Percentiles rank a stretch among this genome's conserved stretches.
phyloP scores from a whole-genome alignment of 176 grass and related monocot genomes.

The Themeda triandra region DNA sequence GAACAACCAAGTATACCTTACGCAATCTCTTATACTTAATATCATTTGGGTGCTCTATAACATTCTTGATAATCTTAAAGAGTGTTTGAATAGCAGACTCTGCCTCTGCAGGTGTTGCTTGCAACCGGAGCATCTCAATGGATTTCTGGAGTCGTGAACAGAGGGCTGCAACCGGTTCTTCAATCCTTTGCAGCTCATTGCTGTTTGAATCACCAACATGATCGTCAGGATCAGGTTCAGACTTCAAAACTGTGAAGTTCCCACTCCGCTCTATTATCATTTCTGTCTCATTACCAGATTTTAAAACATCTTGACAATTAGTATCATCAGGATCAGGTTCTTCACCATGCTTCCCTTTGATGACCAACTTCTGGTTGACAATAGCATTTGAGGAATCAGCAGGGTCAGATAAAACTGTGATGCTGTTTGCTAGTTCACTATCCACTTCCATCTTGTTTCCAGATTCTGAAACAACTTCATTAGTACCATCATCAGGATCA shows the following conservation, averaged over 20 bases:
- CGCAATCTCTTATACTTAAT: slow-evolving; percentile 73
- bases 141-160: slow-evolving; percentile 64
- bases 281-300: slow-evolving; percentile 29
- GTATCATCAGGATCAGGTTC: slow-evolving; percentile 51
- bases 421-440: slow-evolving; percentile 1
- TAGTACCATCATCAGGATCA: slow-evolving; percentile 36
- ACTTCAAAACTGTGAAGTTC: not conserved
- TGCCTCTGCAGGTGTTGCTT: slow-evolving; percentile 61
- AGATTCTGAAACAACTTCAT: slow-evolving; percentile 11
- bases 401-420: slow-evolving; percentile 23
- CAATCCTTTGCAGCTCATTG: slow-evolving; percentile 62
- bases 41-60: slow-evolving; percentile 79
- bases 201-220: slow-evolving; percentile 34
- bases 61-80: slow-evolving; percentile 90
- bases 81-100: slow-evolving; percentile 68
- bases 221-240: slow-evolving; percentile 53
- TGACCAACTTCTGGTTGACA: slow-evolving; percentile 15
- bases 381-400: slow-evolving; percentile 48
- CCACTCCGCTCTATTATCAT: not conserved
- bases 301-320: not conserved
- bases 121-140: slow-evolving; percentile 56
- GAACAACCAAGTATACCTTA: slow-evolving; percentile 51
- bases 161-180: slow-evolving; percentile 59
- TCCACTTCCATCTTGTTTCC: slow-evolving; percentile 36
- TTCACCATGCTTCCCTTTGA: slow-evolving; percentile 11